These are phyloP conservation scores for Russula abietina DNA, from an alignment of 768 basidiomycete genomes.

Conservation along the genomic window DNA sequence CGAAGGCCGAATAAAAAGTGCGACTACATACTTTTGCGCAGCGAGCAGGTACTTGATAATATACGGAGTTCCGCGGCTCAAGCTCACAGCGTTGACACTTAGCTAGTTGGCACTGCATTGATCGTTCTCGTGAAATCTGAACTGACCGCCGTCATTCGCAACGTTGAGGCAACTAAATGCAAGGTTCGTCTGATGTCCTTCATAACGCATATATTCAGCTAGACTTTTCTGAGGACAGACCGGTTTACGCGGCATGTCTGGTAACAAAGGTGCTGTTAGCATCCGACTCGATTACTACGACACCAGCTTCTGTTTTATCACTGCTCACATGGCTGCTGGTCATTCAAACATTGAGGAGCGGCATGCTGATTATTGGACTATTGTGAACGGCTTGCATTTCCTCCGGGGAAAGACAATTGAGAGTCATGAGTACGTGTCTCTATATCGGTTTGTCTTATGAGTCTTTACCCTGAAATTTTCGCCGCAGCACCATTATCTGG, in stretches of 20 bases:
- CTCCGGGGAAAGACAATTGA: conserved; percentile 81
- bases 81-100: conserved; percentile 11
- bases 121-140: conserved; percentile 77
- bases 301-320: conserved; percentile 90
- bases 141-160: conserved; percentile 72
- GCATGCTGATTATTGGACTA: conserved; percentile 88
- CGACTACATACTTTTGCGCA: conserved; percentile 81
- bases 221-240: conserved; percentile 42
- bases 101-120: conserved; percentile 94
- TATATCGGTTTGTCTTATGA: conserved; percentile 10
- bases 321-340: conserved; percentile 95
- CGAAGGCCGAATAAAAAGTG: conserved; percentile 57
- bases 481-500: conserved; percentile 83
- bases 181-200: conserved; percentile 50
- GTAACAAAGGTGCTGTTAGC: conserved; percentile 94
- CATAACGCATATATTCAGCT: no score
- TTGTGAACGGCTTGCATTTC: conserved; percentile 78
- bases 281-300: conserved; percentile 90
- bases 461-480: neutral
- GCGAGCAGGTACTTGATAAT: conserved; percentile 66
- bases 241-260: conserved; percentile 89
- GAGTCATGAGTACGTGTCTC: conserved; percentile 73
- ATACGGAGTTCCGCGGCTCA: neutral
- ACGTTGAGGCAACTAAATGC: conserved; percentile 86
- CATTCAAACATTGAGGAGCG: conserved; percentile 85